Evolutionary conservation across 164 flowering plant genomes (phyloP).

Genomic region (Berberis thunbergii): DNA sequence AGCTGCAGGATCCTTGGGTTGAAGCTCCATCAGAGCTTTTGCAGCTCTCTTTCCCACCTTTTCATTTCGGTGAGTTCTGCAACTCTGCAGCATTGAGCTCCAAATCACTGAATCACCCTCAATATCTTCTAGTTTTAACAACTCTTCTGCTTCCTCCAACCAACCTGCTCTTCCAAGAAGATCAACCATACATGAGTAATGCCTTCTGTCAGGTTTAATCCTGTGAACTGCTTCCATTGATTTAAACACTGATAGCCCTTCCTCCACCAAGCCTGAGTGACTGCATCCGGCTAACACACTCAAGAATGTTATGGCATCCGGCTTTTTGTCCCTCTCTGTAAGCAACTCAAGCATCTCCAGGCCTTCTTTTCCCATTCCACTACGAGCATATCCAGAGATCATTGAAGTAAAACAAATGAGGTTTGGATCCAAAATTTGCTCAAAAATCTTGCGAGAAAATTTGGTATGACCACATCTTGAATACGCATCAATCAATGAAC

Average conservation of each 20-base stretch:
- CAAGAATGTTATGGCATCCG: constrained; percentile 64
- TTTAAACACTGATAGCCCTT: constrained; percentile 42
- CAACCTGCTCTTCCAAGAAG: constrained; percentile 63
- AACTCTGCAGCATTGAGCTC: constrained; percentile 62
- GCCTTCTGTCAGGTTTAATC: constrained; percentile 40
- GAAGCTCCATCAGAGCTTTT: constrained; percentile 37
- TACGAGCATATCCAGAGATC: constrained; percentile 57
- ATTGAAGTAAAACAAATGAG: constrained; percentile 55
- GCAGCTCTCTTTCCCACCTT: constrained; percentile 47
- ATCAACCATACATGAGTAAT: constrained; percentile 71
- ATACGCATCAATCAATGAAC: constrained; percentile 61
- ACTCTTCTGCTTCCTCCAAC: constrained; percentile 54
- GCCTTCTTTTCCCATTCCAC: constrained; percentile 54
- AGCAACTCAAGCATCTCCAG: constrained; percentile 36
- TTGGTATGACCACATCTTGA: constrained; percentile 50
- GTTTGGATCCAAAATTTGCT: constrained; percentile 34
- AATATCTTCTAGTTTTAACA: constrained; percentile 28
- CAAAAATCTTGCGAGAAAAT: constrained; percentile 33
- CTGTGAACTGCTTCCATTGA: constrained; percentile 34
- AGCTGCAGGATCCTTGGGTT: constrained; percentile 40
- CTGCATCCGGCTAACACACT: constrained; percentile 55
- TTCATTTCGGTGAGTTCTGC: constrained; percentile 44
- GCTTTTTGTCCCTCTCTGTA: constrained; percentile 35
- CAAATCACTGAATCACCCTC: constrained; percentile 38
- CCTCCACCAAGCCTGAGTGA: constrained; percentile 64